A percentile compares a stretch with the other conserved stretches of the same genome.
These are phyloP conservation scores for Ogataea populi-albae DNA, from an alignment of 805 yeast genomes.

Conservation along the genomic window DNA sequence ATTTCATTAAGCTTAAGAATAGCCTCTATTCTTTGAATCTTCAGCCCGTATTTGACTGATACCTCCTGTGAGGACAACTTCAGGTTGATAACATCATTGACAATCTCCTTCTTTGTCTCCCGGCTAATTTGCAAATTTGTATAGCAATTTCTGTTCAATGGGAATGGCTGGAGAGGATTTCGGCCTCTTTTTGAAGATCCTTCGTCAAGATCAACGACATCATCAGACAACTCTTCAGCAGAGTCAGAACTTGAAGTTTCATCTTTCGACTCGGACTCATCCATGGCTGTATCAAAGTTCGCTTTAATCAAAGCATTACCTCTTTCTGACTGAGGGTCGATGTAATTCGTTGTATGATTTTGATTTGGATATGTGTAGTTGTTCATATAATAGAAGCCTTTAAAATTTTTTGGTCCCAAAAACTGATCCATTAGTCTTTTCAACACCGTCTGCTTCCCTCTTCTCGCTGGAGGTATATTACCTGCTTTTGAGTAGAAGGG, in stretches of 20 bases:
- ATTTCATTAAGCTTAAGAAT: slow-evolving; percentile 63
- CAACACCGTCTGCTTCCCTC: slow-evolving; percentile 48
- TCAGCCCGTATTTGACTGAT: slow-evolving; percentile 74
- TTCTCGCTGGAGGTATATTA: slow-evolving; percentile 35
- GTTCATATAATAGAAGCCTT: slow-evolving; percentile 77
- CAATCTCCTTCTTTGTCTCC: slow-evolving; percentile 58
- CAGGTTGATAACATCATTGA: slow-evolving; percentile 46
- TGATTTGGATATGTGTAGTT: slow-evolving; percentile 68
- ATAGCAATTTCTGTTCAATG: slow-evolving; percentile 63
- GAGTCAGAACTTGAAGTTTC: slow-evolving; percentile 12
- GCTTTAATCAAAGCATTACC: slow-evolving; percentile 33
- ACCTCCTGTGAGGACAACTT: slow-evolving; percentile 64
- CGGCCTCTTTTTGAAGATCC: slow-evolving; percentile 11
- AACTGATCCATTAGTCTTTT: slow-evolving; percentile 66
- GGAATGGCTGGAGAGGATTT: slow-evolving; percentile 70
- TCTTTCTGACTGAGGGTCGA: slow-evolving; percentile 51
- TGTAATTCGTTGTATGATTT: slow-evolving; percentile 69
- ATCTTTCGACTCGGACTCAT: slow-evolving; percentile 9
- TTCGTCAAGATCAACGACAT: slow-evolving; percentile 6
- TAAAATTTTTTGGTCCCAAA: slow-evolving; percentile 79
- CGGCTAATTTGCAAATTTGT: slow-evolving; percentile 63
- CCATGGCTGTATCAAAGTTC: too few species aligned
- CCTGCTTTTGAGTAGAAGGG: slow-evolving; percentile 49
- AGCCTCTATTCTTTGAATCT: slow-evolving; percentile 89
- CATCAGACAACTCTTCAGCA: not conserved